Evolutionary conservation across 495 filamentous ascomycete species (phyloP).

Genomic region (Aspergillus ellipticus): DNA sequence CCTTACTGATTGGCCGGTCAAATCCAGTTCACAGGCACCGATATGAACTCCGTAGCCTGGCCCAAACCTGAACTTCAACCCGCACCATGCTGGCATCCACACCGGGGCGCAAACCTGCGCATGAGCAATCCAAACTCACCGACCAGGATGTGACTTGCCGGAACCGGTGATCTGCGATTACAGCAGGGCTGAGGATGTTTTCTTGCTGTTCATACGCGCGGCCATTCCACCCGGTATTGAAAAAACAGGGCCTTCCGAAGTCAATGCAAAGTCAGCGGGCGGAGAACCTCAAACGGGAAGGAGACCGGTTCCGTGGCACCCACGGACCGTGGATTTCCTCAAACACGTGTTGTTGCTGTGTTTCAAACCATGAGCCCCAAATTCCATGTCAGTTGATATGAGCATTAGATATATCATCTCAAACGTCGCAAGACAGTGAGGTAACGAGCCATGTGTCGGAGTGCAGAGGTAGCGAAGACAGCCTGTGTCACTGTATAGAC

Average conservation of each 20-base stretch:
- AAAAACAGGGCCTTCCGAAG: not conserved
- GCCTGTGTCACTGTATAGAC: not conserved
- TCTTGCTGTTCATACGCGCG: not conserved
- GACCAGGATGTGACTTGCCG: not conserved
- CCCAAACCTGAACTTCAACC: too few relatives aligned
- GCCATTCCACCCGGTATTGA: not conserved
- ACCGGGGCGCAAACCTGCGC: not conserved
- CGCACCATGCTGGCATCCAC: too few relatives aligned
- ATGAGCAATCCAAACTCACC: not conserved
- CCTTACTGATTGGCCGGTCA: not conserved
- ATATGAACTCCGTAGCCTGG: too few relatives aligned
- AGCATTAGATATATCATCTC: not conserved
- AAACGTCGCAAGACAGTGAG: not conserved
- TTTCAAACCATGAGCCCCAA: not conserved
- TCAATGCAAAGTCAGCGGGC: not conserved
- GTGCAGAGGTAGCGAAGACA: not conserved
- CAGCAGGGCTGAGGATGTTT: not conserved
- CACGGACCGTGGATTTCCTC: not conserved
- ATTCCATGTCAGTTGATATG: not conserved
- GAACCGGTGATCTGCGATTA: not conserved
- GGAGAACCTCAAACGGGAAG: not conserved
- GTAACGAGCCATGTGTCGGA: not conserved
- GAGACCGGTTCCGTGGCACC: not conserved
- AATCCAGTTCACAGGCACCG: too few relatives aligned
- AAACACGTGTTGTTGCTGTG: not conserved